Evolutionary conservation across 371 early-diverging fungal species (phyloP).

Genomic region (Circinella umbellata): DNA sequence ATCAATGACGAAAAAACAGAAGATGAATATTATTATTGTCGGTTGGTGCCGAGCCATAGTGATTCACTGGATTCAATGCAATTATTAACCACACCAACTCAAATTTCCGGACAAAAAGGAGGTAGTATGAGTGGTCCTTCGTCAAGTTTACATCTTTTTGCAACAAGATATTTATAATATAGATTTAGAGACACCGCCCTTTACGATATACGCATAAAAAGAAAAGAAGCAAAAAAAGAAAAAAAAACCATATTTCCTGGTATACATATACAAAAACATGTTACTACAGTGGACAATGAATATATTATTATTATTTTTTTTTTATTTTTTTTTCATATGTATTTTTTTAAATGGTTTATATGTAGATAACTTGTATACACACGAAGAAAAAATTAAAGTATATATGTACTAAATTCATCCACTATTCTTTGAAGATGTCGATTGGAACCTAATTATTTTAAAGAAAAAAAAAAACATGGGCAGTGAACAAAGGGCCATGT

Average conservation of each 20-base stretch:
- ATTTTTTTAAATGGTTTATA: background rate
- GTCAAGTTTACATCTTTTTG: background rate
- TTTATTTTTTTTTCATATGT: background rate
- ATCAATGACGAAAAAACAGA: background rate
- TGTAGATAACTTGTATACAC: too few relatives aligned
- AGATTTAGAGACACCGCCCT: too few relatives aligned
- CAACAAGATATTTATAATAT: background rate
- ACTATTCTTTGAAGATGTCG: conserved; percentile 52
- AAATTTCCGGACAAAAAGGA: background rate
- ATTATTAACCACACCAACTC: background rate
- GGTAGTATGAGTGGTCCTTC: background rate
- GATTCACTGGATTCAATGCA: background rate
- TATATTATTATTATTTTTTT: too few relatives aligned
- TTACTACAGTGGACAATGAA: too few relatives aligned
- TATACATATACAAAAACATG: too few relatives aligned
- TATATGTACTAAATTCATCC: conserved; percentile 37
- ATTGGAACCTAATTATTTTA: conserved; percentile 37
- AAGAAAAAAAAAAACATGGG: too few relatives aligned
- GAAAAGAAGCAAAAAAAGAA: background rate
- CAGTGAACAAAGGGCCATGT: too few relatives aligned
- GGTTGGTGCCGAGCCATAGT: conserved; percentile 4
- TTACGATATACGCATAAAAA: background rate
- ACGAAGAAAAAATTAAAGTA: background rate
- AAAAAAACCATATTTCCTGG: background rate
- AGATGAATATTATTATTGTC: conserved; percentile 12